A percentile compares a stretch with the other conserved stretches of the same genome.
Evolutionary conservation across 768 basidiomycete genomes (phyloP).

Genomic region (Paxillus rubicundulus): DNA sequence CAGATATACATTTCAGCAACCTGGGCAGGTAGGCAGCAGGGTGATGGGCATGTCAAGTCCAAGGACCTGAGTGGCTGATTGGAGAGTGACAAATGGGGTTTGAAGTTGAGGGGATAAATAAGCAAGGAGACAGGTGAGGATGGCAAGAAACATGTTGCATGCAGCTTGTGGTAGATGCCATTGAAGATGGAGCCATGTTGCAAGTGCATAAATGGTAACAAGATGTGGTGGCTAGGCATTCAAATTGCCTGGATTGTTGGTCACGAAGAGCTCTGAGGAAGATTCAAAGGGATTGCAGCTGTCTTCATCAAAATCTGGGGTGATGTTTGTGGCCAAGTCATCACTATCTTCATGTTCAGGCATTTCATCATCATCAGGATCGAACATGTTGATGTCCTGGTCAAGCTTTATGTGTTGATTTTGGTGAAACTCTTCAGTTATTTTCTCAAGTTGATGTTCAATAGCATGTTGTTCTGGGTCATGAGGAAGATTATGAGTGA

Average conservation of each 20-base stretch:
- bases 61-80: slow-evolving; percentile 13
- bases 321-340: no score
- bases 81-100: slow-evolving; percentile 17
- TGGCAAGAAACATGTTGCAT: slow-evolving; percentile 20
- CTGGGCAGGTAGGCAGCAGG: slow-evolving; percentile 21
- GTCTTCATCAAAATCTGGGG: background rate
- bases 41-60: slow-evolving; percentile 16
- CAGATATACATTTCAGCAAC: slow-evolving; percentile 21
- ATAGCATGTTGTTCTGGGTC: no score
- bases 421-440: no score
- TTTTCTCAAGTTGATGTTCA: no score
- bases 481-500: no score
- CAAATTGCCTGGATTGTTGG: background rate
- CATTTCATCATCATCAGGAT: background rate
- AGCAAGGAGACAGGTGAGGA: slow-evolving; percentile 12
- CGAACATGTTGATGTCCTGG: background rate
- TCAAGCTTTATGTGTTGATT: background rate
- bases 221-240: slow-evolving; percentile 7
- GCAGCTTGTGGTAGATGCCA: slow-evolving; percentile 26
- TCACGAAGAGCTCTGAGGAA: background rate
- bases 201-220: slow-evolving; percentile 21
- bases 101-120: slow-evolving; percentile 3
- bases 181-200: slow-evolving; percentile 27
- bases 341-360: background rate
- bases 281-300: background rate